Base-by-base conservation (phyloP, 2,329 filamentous ascomycete species). In the Coniochaeta sp. region DNA sequence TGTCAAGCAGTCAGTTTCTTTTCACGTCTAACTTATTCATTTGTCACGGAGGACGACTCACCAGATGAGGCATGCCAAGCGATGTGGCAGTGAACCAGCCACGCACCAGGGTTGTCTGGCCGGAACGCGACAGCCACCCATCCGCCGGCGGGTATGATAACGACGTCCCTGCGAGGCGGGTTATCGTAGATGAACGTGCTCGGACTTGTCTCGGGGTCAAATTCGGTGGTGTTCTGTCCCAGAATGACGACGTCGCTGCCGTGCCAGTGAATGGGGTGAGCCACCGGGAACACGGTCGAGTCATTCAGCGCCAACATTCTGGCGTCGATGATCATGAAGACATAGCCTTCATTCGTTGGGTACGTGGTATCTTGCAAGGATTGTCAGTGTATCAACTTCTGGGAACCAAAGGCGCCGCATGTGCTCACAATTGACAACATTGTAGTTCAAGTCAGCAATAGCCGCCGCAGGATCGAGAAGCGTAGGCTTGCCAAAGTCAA, bases 311-410 rank as follows among this genome's bases (percentile, higher is more conserved):
- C 20, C 13, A 28, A 14, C 6, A 16, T 8, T 2, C 10, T 30
- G 6, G 7, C 47, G 48, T 56, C 55, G 38, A 56, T 56, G 20
- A 56, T 48, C 52, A 56, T 54, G 52, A 51, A 52, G 26, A 56
- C 50, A 24, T 46, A 56, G n/a, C 48, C 51, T 9, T 38, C 38
- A 6, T 47, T 33, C 3, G 13, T 14, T 18, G 42, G 38, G 47
- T 46, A 52, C 6, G 38, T 42, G 2, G 38, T 42, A 22, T 42
- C 38, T 42, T 16, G 3, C 20, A n/a, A n/a, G 10, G 33, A 18
- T 6, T 42, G 20, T 42, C n/a, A 42, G 38, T 6, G 14, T n/a
- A n/a, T n/a, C n/a, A n/a, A n/a, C n/a, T n/a, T n/a, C n/a, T n/a
- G n/a, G n/a, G n/a, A n/a, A n/a, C n/a, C n/a, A n/a, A n/a, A n/a